Conservation (phyloP, 176 grass and related monocot genomes). For the Oryza glaberrima region DNA sequence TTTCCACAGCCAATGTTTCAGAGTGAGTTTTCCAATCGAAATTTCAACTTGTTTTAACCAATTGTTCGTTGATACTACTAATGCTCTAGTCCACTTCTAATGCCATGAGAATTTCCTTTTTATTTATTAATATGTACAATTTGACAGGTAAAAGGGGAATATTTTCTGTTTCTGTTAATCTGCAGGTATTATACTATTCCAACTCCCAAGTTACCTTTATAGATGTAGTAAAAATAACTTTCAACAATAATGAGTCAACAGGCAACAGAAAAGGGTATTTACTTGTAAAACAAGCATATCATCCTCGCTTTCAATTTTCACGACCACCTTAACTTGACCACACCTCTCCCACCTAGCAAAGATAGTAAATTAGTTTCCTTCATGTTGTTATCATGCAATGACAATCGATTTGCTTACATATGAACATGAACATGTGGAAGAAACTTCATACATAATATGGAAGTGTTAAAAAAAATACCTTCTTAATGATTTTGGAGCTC, state of each 20-base stretch:
- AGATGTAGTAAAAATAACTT: not conserved
- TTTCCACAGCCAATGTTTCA: not conserved
- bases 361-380: constrained; percentile 27
- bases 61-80: not conserved
- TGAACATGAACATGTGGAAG: constrained; percentile 14
- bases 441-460: not conserved
- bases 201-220: not conserved
- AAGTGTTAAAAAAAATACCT: constrained; percentile 50
- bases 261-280: constrained; percentile 28
- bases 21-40: not conserved
- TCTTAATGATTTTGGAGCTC: constrained; percentile 88
- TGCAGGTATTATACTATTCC: not conserved
- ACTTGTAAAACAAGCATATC: constrained; percentile 97
- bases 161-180: not conserved
- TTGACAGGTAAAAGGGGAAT: not conserved
- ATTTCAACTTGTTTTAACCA: not conserved
- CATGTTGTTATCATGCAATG: not conserved
- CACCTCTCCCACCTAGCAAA: constrained; percentile 89
- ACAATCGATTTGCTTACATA: not conserved
- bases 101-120: not conserved
- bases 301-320: constrained; percentile 91
- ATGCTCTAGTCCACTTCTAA: not conserved
- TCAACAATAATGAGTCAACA: not conserved
- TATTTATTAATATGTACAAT: not conserved
- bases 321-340: constrained; percentile 92